Conservation (phyloP, 495 filamentous ascomycete genomes). For the Lophium mytilinum region DNA sequence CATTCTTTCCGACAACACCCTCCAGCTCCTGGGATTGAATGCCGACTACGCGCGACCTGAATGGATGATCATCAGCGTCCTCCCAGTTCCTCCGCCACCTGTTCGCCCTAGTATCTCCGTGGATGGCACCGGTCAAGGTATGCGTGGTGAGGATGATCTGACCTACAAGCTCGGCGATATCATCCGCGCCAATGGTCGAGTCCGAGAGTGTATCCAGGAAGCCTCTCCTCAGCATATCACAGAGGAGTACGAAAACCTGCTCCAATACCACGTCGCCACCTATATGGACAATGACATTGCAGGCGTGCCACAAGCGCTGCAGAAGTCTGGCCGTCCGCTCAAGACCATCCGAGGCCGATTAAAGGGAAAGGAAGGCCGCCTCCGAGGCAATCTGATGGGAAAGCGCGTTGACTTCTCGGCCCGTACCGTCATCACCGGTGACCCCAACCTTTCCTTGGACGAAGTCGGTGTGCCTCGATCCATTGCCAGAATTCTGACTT, state of each 20-base stretch:
- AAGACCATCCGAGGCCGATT: slow-evolving; percentile 93
- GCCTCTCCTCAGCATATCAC: slow-evolving; percentile 84
- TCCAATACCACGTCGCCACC: slow-evolving; percentile 98
- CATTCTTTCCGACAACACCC: slow-evolving; percentile 69
- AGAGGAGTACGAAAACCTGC: slow-evolving; percentile 76
- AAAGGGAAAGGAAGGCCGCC: slow-evolving; percentile 96
- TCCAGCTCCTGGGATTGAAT: slow-evolving; percentile 80
- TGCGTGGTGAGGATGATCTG: slow-evolving; percentile 94
- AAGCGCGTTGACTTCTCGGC: slow-evolving; percentile 99
- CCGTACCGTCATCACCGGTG: slow-evolving; percentile 97
- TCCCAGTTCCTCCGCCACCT: slow-evolving; percentile 90
- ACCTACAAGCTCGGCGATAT: slow-evolving; percentile 98
- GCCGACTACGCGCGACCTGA: slow-evolving; percentile 90
- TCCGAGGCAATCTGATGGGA: slow-evolving; percentile 97
- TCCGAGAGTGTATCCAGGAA: slow-evolving; percentile 76
- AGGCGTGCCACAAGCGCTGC: slow-evolving; percentile 87
- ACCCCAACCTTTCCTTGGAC: slow-evolving; percentile 90
- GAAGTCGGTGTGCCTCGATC: slow-evolving; percentile 90
- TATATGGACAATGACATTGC: slow-evolving; percentile 99
- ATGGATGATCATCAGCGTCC: slow-evolving; percentile 95
- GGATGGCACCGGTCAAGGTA: slow-evolving; percentile 78
- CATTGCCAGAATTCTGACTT: slow-evolving; percentile 85
- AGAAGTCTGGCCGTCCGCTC: slow-evolving; percentile 91
- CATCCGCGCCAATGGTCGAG: slow-evolving; percentile 92
- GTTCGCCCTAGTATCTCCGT: slow-evolving; percentile 93